A percentile compares a stretch with the other conserved stretches of the same genome.
Evolutionary conservation across 129 eudicot genomes (phyloP).

Genomic region (Centaurea solstitialis): DNA sequence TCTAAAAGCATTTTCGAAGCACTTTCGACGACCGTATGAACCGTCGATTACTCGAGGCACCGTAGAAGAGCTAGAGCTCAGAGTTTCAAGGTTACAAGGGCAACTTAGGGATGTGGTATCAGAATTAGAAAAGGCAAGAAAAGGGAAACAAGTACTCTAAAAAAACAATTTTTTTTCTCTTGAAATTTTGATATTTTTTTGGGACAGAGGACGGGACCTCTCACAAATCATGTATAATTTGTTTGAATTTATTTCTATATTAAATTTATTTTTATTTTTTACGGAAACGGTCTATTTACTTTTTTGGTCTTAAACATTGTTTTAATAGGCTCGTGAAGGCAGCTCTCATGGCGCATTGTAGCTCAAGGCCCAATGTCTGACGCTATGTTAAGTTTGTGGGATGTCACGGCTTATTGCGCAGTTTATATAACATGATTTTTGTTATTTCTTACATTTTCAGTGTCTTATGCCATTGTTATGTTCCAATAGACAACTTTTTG

Average conservation of each 20-base stretch:
- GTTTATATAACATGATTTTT: neutral
- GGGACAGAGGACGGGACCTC: neutral
- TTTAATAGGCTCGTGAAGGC: neutral
- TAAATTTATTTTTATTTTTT: too few species aligned
- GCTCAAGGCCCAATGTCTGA: neutral
- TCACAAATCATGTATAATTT: neutral
- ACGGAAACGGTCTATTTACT: neutral
- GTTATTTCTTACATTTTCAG: neutral
- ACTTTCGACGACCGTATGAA: conserved; percentile 58
- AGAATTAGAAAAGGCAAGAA: conserved; percentile 68
- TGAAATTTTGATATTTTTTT: neutral
- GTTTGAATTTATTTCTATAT: neutral
- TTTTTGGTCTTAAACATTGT: too few species aligned
- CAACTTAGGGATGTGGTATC: conserved; percentile 76
- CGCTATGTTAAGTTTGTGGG: neutral
- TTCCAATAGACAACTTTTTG: too few species aligned
- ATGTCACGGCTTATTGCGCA: neutral
- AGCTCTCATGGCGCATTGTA: neutral
- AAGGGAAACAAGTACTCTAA: conserved; percentile 52
- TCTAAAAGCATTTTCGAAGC: conserved; percentile 58
- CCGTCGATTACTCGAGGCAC: conserved; percentile 50
- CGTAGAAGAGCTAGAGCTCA: conserved; percentile 71
- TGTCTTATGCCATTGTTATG: neutral
- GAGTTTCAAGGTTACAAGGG: conserved; percentile 58
- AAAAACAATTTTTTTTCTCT: conserved; percentile 17